A percentile compares a stretch with the other conserved stretches of the same genome.
Conservation (phyloP, 345 rosid species). For the Mallotus nudiflorus region DNA sequence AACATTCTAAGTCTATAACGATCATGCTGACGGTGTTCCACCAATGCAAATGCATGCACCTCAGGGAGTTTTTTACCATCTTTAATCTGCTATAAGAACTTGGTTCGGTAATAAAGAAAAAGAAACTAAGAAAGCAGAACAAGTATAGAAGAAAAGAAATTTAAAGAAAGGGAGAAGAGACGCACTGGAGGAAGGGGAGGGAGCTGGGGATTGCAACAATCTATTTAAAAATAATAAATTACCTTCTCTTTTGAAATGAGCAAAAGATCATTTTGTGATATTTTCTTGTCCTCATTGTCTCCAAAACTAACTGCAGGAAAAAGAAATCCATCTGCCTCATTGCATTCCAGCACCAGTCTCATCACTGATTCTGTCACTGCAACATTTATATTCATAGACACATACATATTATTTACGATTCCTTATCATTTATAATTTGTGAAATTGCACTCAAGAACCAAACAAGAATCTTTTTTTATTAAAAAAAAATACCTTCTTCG, state of each 20-base stretch:
- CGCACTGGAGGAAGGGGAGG: background rate
- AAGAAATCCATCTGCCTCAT: conserved; percentile 76
- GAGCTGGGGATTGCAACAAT: background rate
- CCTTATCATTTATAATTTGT: background rate
- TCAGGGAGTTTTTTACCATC: conserved; percentile 50
- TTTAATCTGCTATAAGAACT: conserved; percentile 51
- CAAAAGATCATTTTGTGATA: conserved; percentile 79
- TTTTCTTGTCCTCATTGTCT: conserved; percentile 46
- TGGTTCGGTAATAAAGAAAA: conserved; percentile 9
- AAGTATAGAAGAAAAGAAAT: no score
- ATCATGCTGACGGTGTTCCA: conserved; percentile 62
- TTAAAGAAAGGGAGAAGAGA: background rate
- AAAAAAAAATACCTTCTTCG: conserved; percentile 59
- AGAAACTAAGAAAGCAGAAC: conserved; percentile 3
- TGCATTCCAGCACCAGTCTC: conserved; percentile 70
- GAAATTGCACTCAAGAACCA: background rate
- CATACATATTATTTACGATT: background rate
- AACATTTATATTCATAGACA: background rate
- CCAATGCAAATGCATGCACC: conserved; percentile 84
- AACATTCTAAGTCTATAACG: conserved; percentile 82
- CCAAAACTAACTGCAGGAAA: conserved; percentile 58
- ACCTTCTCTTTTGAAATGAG: conserved; percentile 82
- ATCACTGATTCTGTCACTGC: conserved; percentile 60
- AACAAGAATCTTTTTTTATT: no score
- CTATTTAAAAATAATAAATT: background rate